phyloP scores from a whole-genome alignment of 2,329 filamentous ascomycete genomes.

The Reticulascus tulasneorum region DNA sequence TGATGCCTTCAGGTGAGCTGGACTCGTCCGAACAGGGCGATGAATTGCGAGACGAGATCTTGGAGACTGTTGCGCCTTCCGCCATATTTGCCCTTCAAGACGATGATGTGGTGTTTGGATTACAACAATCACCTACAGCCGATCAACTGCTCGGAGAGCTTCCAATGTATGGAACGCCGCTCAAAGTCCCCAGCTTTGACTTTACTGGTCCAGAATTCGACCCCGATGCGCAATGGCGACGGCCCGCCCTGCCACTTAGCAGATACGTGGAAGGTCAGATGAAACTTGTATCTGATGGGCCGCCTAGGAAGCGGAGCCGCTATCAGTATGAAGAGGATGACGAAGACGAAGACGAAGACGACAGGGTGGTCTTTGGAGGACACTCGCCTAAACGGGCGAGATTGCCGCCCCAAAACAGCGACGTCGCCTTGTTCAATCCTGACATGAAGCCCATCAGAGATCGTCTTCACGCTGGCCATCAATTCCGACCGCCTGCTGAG shows the following conservation, averaged over 20 bases:
- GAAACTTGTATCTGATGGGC: constrained; percentile 60
- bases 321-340: constrained; percentile 76
- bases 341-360: constrained; percentile 54
- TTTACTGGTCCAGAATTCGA: constrained; percentile 54
- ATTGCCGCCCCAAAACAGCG: constrained; percentile 64
- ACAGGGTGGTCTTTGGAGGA: constrained; percentile 32
- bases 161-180: constrained; percentile 69
- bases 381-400: constrained; percentile 27
- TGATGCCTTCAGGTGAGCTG: constrained; percentile 60
- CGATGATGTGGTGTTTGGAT: constrained; percentile 75
- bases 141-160: constrained; percentile 77
- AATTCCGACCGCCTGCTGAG: constrained; percentile 89
- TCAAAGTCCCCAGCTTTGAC: constrained; percentile 56
- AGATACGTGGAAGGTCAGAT: constrained; percentile 84
- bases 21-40: constrained; percentile 48
- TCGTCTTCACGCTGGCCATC: constrained; percentile 82
- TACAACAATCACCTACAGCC: constrained; percentile 69
- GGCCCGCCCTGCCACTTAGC: constrained; percentile 76
- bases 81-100: constrained; percentile 79
- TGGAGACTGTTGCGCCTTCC: constrained; percentile 60
- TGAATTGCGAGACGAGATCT: constrained; percentile 35
- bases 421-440: constrained; percentile 83
- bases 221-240: constrained; percentile 69
- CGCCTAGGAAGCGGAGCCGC: constrained; percentile 73
- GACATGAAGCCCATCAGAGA: constrained; percentile 89